Base-by-base conservation (phyloP, 2,329 filamentous ascomycete species). In the Plectosphaerella plurivora region DNA sequence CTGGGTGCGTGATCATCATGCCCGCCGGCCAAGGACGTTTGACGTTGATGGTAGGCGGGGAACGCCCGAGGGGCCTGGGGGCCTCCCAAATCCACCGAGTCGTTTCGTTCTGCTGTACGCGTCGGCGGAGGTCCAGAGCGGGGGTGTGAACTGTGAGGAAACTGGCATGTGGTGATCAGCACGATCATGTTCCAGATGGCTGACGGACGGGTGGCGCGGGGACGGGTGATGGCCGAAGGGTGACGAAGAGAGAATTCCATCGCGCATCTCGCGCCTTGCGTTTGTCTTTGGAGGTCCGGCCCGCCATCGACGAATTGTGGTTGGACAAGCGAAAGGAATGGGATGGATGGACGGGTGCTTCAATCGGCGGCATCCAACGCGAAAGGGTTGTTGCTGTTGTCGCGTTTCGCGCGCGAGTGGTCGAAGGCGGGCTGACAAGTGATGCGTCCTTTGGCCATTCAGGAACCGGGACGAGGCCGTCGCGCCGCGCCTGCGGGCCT, bases 361-460 rank as follows among this genome's bases (percentile, higher is more conserved):
- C 44, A 18, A 28, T 44, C 28, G 16, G 45, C 33, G 45, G 47
- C 47, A 49, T 39, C 47, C 47, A 49, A 49, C 39, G 47, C 47
- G 47, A 18, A 12, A 49, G 35, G n/a, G 16, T 12, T 49, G 47
- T 25, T 22, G 22, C 22, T 22, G 22, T 22, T 36, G 18, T 25
- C 47, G 47, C 47, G 18, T 49, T 20, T 36, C 20, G 47, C 47
- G 41, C 41, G 33, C 33, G 18, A 49, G 16, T 49, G 47, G 12
- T 16, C 47, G 28, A 49, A 39, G 18, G 14, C 12, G 47, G 18
- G 45, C 15, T 15, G 24, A 33, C 11, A 33, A 28, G 14, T 35
- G 25, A 25, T 22, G 20, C 44, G 25, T 7, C 20, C 15, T 45
- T 45, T 10, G 22, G 44, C 22, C 44, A 45, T 25, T 45, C 18